phyloP scores from a whole-genome alignment of 2,329 filamentous ascomycete species.

The Calonectria pteridis region DNA sequence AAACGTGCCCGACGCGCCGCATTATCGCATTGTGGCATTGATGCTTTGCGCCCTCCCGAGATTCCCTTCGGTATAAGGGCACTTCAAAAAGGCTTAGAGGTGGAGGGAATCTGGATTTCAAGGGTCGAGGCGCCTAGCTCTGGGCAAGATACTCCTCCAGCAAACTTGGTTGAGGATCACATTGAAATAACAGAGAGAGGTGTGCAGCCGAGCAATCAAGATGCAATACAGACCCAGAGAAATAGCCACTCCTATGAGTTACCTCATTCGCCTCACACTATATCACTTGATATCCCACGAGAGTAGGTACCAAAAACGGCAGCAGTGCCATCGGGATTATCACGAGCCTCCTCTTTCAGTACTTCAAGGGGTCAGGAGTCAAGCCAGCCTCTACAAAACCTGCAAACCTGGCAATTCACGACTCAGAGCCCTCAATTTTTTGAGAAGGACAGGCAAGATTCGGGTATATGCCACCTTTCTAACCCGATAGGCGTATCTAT shows the following conservation, averaged over 20 bases:
- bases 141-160: conserved; percentile 40
- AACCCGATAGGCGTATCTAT: background rate
- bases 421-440: too few relatives aligned
- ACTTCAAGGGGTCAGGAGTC: background rate
- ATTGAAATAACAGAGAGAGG: conserved; percentile 12
- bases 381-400: too few relatives aligned
- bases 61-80: conserved; percentile 90
- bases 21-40: conserved; percentile 67
- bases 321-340: too few relatives aligned
- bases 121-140: conserved; percentile 57
- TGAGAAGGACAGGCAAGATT: too few relatives aligned
- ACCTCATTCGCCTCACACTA: background rate
- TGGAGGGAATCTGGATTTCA: conserved; percentile 87
- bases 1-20: conserved; percentile 67
- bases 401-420: background rate
- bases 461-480: background rate
- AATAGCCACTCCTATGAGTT: too few relatives aligned
- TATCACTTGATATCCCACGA: background rate
- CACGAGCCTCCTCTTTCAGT: too few relatives aligned
- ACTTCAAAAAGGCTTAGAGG: conserved; percentile 83
- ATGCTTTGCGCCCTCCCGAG: conserved; percentile 59
- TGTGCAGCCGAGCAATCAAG: background rate
- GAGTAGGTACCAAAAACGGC: too few relatives aligned
- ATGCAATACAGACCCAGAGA: background rate
- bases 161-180: conserved; percentile 38